Evolutionary conservation across 2,329 filamentous ascomycete species (phyloP).

Genomic region (Epicoccum nigrum): DNA sequence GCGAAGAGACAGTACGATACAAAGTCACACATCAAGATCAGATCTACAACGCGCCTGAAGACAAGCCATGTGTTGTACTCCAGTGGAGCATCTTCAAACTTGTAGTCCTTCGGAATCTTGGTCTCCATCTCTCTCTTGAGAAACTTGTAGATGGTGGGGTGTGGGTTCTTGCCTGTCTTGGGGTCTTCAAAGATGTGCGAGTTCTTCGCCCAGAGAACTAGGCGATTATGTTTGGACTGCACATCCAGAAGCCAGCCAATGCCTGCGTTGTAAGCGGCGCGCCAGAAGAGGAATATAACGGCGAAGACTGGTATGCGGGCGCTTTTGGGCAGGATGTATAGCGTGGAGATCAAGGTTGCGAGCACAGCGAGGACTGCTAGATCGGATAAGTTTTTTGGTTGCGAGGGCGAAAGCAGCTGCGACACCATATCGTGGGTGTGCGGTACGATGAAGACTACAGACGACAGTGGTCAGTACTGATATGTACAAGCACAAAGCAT

Average conservation of each 20-base stretch:
- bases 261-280: slow-evolving; percentile 88
- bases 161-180: slow-evolving; percentile 77
- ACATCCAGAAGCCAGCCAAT: slow-evolving; percentile 88
- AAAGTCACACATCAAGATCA: slow-evolving; percentile 99
- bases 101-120: slow-evolving; percentile 93
- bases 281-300: slow-evolving; percentile 87
- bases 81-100: slow-evolving; percentile 88
- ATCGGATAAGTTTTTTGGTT: slow-evolving; percentile 95
- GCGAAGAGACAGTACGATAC: slow-evolving; percentile 96
- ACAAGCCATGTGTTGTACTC: slow-evolving; percentile 99
- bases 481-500: slow-evolving; percentile 3
- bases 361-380: slow-evolving; percentile 79
- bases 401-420: slow-evolving; percentile 89
- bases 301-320: slow-evolving; percentile 81
- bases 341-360: slow-evolving; percentile 72
- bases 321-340: slow-evolving; percentile 73
- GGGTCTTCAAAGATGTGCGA: slow-evolving; percentile 87
- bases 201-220: slow-evolving; percentile 87
- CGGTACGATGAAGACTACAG: slow-evolving; percentile 88
- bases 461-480: slow-evolving; percentile 24
- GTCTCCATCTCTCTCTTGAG: slow-evolving; percentile 90
- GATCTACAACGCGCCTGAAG: slow-evolving; percentile 91
- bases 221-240: slow-evolving; percentile 85
- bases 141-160: slow-evolving; percentile 80
- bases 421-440: slow-evolving; percentile 99